phyloP scores from a whole-genome alignment of 176 grass and related monocot genomes.

The Avena atlantica region DNA sequence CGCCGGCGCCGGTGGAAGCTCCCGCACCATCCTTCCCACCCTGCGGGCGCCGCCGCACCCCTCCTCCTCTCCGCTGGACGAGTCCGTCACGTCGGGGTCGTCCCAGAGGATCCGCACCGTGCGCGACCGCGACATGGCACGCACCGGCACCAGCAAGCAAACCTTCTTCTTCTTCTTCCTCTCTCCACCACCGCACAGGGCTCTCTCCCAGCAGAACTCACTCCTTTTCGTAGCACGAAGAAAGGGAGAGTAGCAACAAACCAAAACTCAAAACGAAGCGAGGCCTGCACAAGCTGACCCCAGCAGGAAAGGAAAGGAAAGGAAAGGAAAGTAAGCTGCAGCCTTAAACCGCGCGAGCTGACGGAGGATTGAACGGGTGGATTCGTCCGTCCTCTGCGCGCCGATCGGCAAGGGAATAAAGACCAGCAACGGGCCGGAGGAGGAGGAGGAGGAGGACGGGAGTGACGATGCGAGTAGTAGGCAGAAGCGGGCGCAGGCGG shows the following conservation, averaged over 20 bases:
- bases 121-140: conserved; percentile 67
- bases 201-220: not conserved
- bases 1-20: conserved; percentile 30
- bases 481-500: not conserved
- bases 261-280: conserved; percentile 5
- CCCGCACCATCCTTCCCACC: conserved; percentile 55
- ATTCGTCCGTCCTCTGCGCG: conserved; percentile 30
- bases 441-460: not conserved
- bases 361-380: conserved; percentile 18
- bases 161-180: not conserved
- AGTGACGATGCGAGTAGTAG: not conserved
- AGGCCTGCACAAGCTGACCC: conserved; percentile 25
- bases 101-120: conserved; percentile 84
- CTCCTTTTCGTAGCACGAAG: not conserved
- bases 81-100: conserved; percentile 90
- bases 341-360: conserved; percentile 6
- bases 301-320: conserved; percentile 48
- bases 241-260: not conserved
- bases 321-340: conserved; percentile 44
- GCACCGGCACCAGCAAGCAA: not conserved
- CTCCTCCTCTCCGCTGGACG: conserved; percentile 61
- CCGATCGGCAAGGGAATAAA: conserved; percentile 51
- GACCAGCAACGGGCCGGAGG: conserved; percentile 31
- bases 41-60: conserved; percentile 48
- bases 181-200: not conserved